Base-by-base conservation (phyloP, 768 basidiomycete genomes). In the Lactarius trivialis region DNA sequence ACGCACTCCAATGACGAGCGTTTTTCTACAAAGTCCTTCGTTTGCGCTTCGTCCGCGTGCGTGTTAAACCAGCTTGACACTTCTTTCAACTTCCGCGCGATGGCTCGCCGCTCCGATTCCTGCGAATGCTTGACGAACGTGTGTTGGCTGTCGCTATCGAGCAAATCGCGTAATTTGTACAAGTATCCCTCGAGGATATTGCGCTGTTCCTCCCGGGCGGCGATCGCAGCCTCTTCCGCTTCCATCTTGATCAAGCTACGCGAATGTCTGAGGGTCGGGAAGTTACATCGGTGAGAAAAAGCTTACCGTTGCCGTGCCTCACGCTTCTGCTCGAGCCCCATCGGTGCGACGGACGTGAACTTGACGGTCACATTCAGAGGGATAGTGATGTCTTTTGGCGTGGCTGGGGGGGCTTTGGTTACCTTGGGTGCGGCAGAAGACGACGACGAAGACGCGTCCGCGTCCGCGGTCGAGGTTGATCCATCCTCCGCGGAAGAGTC, bases 151-250 rank as follows among this genome's bases (percentile, higher is more conserved):
- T 83, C 82, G 41, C 88, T 85, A 33, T 83, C 80, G 33, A 98
- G 77, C 11, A 96, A 78, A 70, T 93, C 93, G 24, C 91, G 86
- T 36, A 97, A 75, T 63, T 87, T 83, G 76, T 99, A 99, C n/a
- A 98, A 74, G 71, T 97, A 97, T 34, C 88, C 84, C 73, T 99
- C 97, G 56, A 99, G 83, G 28, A 82, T 79, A 74, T 99, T 99
- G 33, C 88, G 81, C 2, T 93, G 92, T 72, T 98, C 97, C 69
- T 95, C 95, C 34, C 85, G 85, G 57, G 84, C 83, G 34, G 78
- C 79, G 72, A 91, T 93, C 19, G 85, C 81, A 2, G 79, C 76
- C 75, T 98, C 95, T 58, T 88, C 85, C 7, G 77, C 72, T 67
- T 96, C 91, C 62, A 96, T 79, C 11, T 85, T 84, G 14, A 87